Evolutionary conservation across 2,329 filamentous ascomycete genomes (phyloP), one percentile per base, ranked within the genome.

Genomic region (Penicillium polonicum): DNA sequence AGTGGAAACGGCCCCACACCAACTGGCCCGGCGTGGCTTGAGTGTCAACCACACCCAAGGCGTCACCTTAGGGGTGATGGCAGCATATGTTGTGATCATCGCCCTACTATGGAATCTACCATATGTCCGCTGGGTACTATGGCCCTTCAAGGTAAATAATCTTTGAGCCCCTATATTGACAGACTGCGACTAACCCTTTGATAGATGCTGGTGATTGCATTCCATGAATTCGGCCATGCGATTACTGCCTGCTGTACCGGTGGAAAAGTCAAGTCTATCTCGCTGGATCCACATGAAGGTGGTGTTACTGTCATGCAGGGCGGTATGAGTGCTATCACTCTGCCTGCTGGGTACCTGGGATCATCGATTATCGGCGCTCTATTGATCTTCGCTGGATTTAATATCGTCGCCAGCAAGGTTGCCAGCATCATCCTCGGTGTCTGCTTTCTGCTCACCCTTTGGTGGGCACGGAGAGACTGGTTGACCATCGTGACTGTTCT

Each of bases 381-480:
- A 53, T 80, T 92, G 60, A 91, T 87, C 48, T 91, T 92, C 68
- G 90, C 88, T 70, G 89, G 89, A 23, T 92, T 92, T 74, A 83
- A 92, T 74, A 91, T 92, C 61, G 88, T 91, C 52, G 89, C 89
- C 3, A 88, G 85, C 77, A 92, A 92, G 73, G 74, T 92, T n/a
- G 88, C 88, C 19, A 90, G 87, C 67, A 83, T 92, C 52, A 85
- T 86, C 0, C 78, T 92, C 4, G 89, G 83, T 1, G 86, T 87
- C 4, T 90, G 88, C 70, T 92, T 92, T 68, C 71, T 92, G 61
- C 75, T 92, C n/a, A 91, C 88, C 0, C 75, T 92, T 4, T 92
- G 89, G 89, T 92, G 89, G 89, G 89, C 88, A 2, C 83, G 89
- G 62, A 85, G 82, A 66, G 88, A 92, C 72, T 92, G 88, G 89